Base-by-base conservation (phyloP, 208 protist species). In the Wallacemonas sp. region DNA sequence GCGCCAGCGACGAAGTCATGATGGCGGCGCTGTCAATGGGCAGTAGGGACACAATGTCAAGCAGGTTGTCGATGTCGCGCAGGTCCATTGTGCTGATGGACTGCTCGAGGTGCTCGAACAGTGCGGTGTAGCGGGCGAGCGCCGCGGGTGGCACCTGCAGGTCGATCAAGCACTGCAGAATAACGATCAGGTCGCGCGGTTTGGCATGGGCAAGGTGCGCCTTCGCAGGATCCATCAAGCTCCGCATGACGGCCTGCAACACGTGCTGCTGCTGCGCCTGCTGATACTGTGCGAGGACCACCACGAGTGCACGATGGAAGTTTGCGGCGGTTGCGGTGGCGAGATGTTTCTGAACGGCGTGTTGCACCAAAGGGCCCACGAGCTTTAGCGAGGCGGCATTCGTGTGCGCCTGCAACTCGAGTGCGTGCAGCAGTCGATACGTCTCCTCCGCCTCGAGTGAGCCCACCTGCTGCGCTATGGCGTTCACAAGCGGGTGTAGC, bases 1-100 rank as follows among this genome's bases (percentile, higher is more conserved):
- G 84, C n/a, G 48, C 32, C 74, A 96, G 63, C n/a, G 92, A 16
- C 0, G 70, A 66, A 8, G 21, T 21, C 91, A 96, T 94, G 24
- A 80, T 66, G 11, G 11, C 60, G 1, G 44, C 60, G 5, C 77
- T 90, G 33, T 90, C 73, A 38, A 83, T 54, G 2, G 83, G 81
- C 6, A 92, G 63, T n/a, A 82, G 52, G 17, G 88, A 94, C 9
- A 94, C 56, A 12, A 87, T 80, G 47, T 94, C 88, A 52, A 96
- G 79, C 14, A 83, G 63, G 5, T 47, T 54, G 46, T 83, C 80
- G 5, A 94, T 43, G 30, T 78, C 38, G 33, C 77, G 62, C 5
- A 90, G 56, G 24, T 88, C 70, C 72, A 93, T 83, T 3, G 70
- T 76, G 1, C 64, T 52, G 0, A 78, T 68, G 5, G 85, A 47